A percentile compares a stretch with the other conserved stretches of the same genome.
Evolutionary conservation across 352 stramenopile species (phyloP).

Genomic region (Phytophthora tubulina): DNA sequence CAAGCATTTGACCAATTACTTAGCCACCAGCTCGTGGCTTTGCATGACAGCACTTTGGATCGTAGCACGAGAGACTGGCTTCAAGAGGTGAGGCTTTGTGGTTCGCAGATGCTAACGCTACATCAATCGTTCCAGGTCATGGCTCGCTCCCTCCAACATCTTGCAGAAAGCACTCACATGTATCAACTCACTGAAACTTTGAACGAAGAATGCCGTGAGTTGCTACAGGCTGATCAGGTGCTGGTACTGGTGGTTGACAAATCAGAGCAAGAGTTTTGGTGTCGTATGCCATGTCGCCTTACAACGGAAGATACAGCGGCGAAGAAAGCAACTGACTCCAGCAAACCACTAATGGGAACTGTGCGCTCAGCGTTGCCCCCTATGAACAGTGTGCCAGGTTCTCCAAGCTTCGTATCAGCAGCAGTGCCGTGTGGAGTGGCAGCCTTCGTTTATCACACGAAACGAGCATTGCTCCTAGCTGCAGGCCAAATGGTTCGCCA

Average conservation of each 20-base stretch:
- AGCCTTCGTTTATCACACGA: constrained; percentile 75
- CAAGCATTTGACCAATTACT: constrained; percentile 71
- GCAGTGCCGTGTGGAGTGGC: constrained; percentile 59
- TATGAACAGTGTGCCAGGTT: constrained; percentile 14
- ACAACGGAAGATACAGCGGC: constrained; percentile 4
- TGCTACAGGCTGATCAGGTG: constrained; percentile 69
- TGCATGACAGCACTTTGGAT: constrained; percentile 64
- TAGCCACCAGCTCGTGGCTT: constrained; percentile 56
- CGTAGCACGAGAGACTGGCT: constrained; percentile 71
- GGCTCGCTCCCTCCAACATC: constrained; percentile 56
- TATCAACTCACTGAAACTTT: constrained; percentile 72
- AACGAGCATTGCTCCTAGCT: constrained; percentile 63
- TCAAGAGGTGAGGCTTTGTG: constrained; percentile 60
- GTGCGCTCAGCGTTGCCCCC: constrained; percentile 56
- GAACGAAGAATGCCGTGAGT: constrained; percentile 51
- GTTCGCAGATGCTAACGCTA: constrained; percentile 62
- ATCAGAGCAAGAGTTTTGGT: constrained; percentile 83
- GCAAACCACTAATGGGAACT: constrained; percentile 42
- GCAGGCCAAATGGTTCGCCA: constrained; percentile 61
- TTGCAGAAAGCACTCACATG: constrained; percentile 63
- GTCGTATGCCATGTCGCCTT: constrained; percentile 49
- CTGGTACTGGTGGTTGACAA: constrained; percentile 79
- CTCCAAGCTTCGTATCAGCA: not conserved
- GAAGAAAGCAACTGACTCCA: constrained; percentile 25
- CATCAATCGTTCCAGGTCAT: constrained; percentile 74